Evolutionary conservation across 306 rosid genomes (phyloP), one percentile per base, ranked within the genome.

Genomic region (Cyamopsis tetragonoloba): DNA sequence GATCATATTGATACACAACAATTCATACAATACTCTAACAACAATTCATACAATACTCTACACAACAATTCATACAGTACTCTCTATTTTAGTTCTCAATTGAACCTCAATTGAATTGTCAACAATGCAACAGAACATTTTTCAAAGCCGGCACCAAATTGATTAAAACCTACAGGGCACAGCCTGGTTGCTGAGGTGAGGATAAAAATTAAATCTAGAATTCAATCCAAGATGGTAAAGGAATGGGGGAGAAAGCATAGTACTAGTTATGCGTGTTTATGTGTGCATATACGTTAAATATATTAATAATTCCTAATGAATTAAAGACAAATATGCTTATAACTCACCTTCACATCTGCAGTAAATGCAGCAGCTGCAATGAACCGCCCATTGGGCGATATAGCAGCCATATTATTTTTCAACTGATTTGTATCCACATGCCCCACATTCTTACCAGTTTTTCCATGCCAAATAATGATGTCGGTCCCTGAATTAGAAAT

Each of bases 341-440:
- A 19, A 23, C 26, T 69, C 42, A 91, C 99, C 91, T 95, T 95
- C 71, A 95, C 99, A 54, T 95, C 99, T 42, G 97, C 97, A 54
- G 99, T 95, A 84, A 95, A 95, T 30, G 99, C 99, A 58, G 99
- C 99, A 9, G 99, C 97, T 23, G 99, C 99, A 86, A 95, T 81
- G 78, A 95, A 95, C 34, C 99, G 97, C 22, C 99, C 99, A 81
- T 95, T 82, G 71, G 97, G 95, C 62, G 99, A 95, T 84, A 95
- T 73, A 57, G 88, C 81, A 50, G 95, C 96, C 99, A 88, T 95
- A 76, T 47, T 90, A 80, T 95, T 95, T 81, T 90, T 95, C 82
- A 95, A 79, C 68, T 95, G 99, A 84, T 87, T 95, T 41, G 99
- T 95, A 76, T 95, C 97, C 32, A 95, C 91, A 79, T 85, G 83